Conservation (phyloP, 768 basidiomycete species). For the Termitomyces sp. region DNA sequence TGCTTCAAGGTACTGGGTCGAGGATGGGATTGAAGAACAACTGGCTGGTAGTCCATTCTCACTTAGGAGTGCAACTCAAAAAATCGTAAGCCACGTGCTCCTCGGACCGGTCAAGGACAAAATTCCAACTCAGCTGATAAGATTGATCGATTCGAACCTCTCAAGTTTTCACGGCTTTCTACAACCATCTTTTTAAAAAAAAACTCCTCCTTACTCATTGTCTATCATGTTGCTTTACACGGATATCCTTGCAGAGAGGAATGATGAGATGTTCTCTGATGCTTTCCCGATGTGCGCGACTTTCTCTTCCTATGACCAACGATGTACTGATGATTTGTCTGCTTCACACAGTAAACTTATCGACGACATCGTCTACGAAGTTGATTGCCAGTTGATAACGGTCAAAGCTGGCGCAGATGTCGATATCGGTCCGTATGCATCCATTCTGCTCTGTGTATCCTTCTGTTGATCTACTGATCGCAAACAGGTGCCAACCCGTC, state of each 20-base stretch:
- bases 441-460: not conserved
- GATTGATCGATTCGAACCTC: constrained; percentile 18
- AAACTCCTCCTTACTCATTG: constrained; percentile 9
- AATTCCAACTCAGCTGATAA: constrained; percentile 22
- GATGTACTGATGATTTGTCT: constrained; percentile 5
- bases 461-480: not conserved
- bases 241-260: constrained; percentile 54
- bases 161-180: constrained; percentile 9
- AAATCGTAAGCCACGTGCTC: constrained; percentile 19
- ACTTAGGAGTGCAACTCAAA: not conserved
- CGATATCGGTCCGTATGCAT: constrained; percentile 69
- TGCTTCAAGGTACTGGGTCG: constrained; percentile 51
- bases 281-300: constrained; percentile 75
- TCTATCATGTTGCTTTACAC: constrained; percentile 65
- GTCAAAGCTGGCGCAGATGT: constrained; percentile 75
- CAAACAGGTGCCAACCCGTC: constrained; percentile 86
- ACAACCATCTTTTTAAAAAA: constrained; percentile 11
- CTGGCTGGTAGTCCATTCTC: constrained; percentile 77
- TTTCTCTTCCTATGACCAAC: not conserved
- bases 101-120: constrained; percentile 1
- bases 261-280: constrained; percentile 92
- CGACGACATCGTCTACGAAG: constrained; percentile 79
- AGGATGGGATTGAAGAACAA: constrained; percentile 59
- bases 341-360: constrained; percentile 64
- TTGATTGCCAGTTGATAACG: constrained; percentile 69